phyloP scores from a whole-genome alignment of 306 rosid genomes.

The Betula pendula region DNA sequence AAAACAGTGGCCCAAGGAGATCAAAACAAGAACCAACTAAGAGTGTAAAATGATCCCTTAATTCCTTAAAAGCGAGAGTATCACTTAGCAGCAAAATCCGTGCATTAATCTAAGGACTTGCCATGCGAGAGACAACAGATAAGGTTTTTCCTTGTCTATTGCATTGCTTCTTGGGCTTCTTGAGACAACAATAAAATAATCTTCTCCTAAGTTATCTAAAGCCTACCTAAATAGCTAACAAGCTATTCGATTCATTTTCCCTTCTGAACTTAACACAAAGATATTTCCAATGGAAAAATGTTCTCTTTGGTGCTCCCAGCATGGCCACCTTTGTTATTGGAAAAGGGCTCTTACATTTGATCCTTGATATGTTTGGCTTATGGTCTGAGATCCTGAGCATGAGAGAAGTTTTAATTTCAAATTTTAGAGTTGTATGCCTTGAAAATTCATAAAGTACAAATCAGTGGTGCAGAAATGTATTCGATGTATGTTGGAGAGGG shows the following conservation, averaged over 20 bases:
- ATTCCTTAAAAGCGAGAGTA: neutral
- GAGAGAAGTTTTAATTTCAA: neutral
- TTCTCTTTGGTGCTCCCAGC: too few relatives aligned
- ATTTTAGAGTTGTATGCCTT: neutral
- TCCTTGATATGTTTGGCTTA: neutral
- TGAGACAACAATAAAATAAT: neutral
- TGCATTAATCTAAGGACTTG: neutral
- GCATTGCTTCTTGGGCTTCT: neutral
- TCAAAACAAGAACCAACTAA: neutral
- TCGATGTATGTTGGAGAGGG: slow-evolving; percentile 98
- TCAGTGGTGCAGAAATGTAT: slow-evolving; percentile 87
- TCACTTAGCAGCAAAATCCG: neutral
- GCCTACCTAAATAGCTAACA: neutral
- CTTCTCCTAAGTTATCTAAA: neutral
- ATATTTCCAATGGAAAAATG: too few relatives aligned
- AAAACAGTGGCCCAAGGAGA: slow-evolving; percentile 1
- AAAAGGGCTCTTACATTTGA: neutral
- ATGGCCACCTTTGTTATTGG: neutral
- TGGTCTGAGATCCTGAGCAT: slow-evolving; percentile 10
- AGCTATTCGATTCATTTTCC: too few relatives aligned
- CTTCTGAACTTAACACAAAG: too few relatives aligned
- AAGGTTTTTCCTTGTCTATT: neutral
- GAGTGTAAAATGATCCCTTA: neutral
- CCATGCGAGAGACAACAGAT: neutral
- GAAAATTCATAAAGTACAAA: slow-evolving; percentile 37